Evolutionary conservation across 768 basidiomycete genomes (phyloP).

Genomic region (Obba rivulosa): DNA sequence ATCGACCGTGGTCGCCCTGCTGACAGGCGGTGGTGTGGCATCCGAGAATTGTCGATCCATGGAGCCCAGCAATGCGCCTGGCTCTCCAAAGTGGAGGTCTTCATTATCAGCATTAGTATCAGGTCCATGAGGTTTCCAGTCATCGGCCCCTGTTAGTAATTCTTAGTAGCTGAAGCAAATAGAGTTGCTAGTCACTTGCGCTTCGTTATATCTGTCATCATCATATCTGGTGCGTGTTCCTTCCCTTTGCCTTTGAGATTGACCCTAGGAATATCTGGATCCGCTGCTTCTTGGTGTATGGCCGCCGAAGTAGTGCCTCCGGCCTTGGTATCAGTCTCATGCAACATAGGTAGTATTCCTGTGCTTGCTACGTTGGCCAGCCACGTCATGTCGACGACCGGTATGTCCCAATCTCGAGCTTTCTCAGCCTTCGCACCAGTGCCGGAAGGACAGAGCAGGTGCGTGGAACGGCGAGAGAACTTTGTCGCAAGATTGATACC

Average conservation of each 20-base stretch:
- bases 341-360: slow-evolving; percentile 41
- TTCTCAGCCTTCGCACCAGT: slow-evolving; percentile 72
- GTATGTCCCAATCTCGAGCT: slow-evolving; percentile 73
- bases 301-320: no score
- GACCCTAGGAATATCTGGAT: no score
- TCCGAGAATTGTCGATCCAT: background rate
- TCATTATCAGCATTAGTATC: background rate
- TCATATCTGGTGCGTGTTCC: slow-evolving; percentile 23
- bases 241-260: slow-evolving; percentile 30
- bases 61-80: background rate
- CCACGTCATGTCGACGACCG: slow-evolving; percentile 71
- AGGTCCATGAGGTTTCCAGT: no score
- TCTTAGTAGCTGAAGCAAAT: no score
- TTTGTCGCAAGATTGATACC: slow-evolving; percentile 49
- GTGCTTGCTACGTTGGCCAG: slow-evolving; percentile 50
- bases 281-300: no score
- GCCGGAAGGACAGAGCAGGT: slow-evolving; percentile 72
- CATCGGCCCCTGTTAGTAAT: no score
- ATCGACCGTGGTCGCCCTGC: background rate
- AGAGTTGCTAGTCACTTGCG: no score
- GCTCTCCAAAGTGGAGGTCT: background rate
- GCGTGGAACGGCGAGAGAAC: slow-evolving; percentile 70
- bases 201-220: slow-evolving; percentile 42
- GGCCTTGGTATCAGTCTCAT: no score
- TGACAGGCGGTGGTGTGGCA: slow-evolving; percentile 1